Evolutionary conservation across 306 rosid species (phyloP).

Genomic region (Cicer judaicum): DNA sequence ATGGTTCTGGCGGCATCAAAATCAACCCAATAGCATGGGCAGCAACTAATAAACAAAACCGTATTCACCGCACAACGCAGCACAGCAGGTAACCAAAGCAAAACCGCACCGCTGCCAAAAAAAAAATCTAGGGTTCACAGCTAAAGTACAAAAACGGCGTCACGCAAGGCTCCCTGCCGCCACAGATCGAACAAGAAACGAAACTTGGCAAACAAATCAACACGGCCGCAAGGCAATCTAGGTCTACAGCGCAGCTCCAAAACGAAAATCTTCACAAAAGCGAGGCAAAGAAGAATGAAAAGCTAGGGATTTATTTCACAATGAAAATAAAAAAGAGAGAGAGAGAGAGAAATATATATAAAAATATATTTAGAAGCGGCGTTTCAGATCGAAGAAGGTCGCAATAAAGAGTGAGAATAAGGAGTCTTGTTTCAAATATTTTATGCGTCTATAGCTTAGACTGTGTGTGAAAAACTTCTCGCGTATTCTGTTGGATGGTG

Average conservation of each 20-base stretch:
- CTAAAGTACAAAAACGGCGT: neutral
- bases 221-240: conserved; percentile 48
- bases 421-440: conserved; percentile 18
- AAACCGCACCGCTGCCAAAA: conserved; percentile 15
- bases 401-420: conserved; percentile 16
- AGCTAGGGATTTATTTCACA: neutral
- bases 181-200: conserved; percentile 54
- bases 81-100: neutral
- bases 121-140: conserved; percentile 52
- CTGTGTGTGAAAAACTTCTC: conserved; percentile 36
- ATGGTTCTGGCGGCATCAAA: conserved; percentile 99
- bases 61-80: conserved; percentile 33
- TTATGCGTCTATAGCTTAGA: conserved; percentile 16
- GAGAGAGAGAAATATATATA: neutral
- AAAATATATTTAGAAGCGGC: conserved; percentile 33
- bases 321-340: neutral
- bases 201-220: conserved; percentile 39
- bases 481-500: conserved; percentile 53
- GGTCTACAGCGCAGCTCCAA: conserved; percentile 36
- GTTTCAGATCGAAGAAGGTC: conserved; percentile 50
- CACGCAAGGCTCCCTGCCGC: conserved; percentile 1
- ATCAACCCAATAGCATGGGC: conserved; percentile 84
- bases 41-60: conserved; percentile 49
- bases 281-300: neutral
- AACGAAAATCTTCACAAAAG: neutral